phyloP scores from a whole-genome alignment of 148 eudicot genomes.

The Beta vulgaris region DNA sequence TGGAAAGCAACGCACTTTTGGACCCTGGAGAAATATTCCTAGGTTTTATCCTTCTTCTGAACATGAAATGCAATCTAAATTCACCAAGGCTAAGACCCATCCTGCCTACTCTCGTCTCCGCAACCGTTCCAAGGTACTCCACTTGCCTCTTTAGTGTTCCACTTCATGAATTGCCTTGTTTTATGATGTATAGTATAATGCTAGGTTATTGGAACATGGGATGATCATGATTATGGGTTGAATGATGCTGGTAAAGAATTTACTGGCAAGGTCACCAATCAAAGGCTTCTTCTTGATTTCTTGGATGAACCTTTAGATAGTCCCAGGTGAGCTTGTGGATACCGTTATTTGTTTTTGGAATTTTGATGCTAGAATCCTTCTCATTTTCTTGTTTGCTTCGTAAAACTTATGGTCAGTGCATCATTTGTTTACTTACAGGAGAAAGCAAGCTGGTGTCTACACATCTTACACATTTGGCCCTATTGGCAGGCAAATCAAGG shows the following conservation, averaged over 20 bases:
- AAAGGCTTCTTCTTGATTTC: slow-evolving; percentile 63
- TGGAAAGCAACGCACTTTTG: slow-evolving; percentile 66
- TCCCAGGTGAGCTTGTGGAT: slow-evolving; percentile 41
- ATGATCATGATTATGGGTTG: slow-evolving; percentile 79
- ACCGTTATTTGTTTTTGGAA: neutral
- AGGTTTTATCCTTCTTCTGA: slow-evolving; percentile 59
- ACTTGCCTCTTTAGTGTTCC: too few species aligned
- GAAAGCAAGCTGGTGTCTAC: slow-evolving; percentile 80
- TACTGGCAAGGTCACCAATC: slow-evolving; percentile 44
- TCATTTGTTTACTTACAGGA: slow-evolving; percentile 33
- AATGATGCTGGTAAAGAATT: slow-evolving; percentile 82
- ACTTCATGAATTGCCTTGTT: too few species aligned
- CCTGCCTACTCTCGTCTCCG: slow-evolving; percentile 46
- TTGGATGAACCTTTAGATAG: slow-evolving; percentile 71
- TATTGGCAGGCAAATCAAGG: slow-evolving; percentile 57
- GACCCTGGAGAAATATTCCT: slow-evolving; percentile 70
- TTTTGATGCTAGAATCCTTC: too few species aligned
- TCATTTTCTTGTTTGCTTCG: neutral
- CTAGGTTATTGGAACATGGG: slow-evolving; percentile 80
- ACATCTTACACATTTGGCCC: slow-evolving; percentile 68
- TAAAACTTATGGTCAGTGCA: neutral
- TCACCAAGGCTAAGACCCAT: slow-evolving; percentile 43
- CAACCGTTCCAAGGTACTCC: slow-evolving; percentile 42
- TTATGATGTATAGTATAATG: neutral
- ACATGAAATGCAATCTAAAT: slow-evolving; percentile 54